Conservation (phyloP, 257 asterid species). For the Salvia splendens region DNA sequence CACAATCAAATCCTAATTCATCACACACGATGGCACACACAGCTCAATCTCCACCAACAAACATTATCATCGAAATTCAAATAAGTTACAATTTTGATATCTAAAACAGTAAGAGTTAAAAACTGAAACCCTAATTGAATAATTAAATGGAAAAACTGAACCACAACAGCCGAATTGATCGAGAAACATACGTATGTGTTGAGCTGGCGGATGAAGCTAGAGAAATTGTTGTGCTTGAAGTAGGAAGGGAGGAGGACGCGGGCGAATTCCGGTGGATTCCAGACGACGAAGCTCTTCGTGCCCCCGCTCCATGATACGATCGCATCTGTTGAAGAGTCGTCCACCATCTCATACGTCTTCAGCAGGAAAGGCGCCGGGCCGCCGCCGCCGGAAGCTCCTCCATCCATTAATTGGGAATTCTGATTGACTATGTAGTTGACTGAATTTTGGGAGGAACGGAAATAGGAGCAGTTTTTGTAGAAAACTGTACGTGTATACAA, state of each 20-base stretch:
- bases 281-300: constrained; percentile 74
- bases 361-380: constrained; percentile 87
- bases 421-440: constrained; percentile 16
- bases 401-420: constrained; percentile 43
- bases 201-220: constrained; percentile 97
- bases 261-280: constrained; percentile 93
- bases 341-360: constrained; percentile 92
- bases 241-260: constrained; percentile 78
- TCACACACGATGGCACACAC: constrained; percentile 9
- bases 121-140: constrained; percentile 27
- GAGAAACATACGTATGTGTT: constrained; percentile 72
- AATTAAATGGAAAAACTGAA: background rate
- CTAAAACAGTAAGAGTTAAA: constrained; percentile 9
- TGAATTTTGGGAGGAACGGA: background rate
- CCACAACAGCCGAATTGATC: background rate
- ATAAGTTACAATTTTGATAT: background rate
- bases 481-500: background rate
- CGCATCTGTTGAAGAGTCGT: constrained; percentile 68
- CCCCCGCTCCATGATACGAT: constrained; percentile 76
- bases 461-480: background rate
- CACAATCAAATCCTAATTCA: background rate
- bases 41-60: constrained; percentile 10
- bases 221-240: constrained; percentile 86
- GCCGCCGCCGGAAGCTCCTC: constrained; percentile 45
- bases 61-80: background rate